phyloP scores from a whole-genome alignment of 192 early-diverging fungal genomes.

The Backusella westeae region DNA sequence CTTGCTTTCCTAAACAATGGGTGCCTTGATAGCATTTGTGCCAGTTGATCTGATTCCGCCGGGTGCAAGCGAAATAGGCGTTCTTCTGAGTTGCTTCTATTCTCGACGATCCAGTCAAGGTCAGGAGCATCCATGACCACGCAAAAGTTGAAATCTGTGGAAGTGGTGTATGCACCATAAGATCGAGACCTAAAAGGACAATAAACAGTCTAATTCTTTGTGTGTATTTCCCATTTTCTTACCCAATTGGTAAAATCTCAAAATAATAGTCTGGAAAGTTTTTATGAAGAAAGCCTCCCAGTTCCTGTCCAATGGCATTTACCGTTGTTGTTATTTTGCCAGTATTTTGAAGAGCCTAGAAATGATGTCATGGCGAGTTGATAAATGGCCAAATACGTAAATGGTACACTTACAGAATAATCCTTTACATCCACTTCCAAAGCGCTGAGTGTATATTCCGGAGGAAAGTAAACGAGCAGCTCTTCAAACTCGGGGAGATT shows the following conservation, averaged over 20 bases:
- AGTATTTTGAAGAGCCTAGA: not conserved
- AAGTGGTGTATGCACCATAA: not conserved
- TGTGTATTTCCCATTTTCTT: not conserved
- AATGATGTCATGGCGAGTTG: not conserved
- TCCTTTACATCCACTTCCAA: not conserved
- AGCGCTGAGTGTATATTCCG: not conserved
- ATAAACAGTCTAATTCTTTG: not conserved
- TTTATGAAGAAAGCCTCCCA: not conserved
- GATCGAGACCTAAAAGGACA: not conserved
- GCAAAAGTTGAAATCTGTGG: not conserved
- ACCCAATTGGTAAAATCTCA: not conserved
- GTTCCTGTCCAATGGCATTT: not conserved
- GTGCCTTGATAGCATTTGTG: not conserved
- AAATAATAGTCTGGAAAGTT: not conserved
- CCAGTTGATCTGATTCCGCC: not conserved
- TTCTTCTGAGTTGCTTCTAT: too few relatives aligned
- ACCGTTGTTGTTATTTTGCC: not conserved
- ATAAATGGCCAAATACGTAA: too few relatives aligned
- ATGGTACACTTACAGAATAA: not conserved
- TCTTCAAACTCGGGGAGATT: not conserved
- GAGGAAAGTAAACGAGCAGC: not conserved
- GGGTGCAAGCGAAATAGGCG: not conserved
- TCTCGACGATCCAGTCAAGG: not conserved
- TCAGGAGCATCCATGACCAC: not conserved
- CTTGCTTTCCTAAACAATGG: not conserved